Percentiles rank a stretch among this genome's conserved stretches.
These are phyloP conservation scores for Daucus carota DNA, from an alignment of 129 eudicot species.

Conservation along the genomic window DNA sequence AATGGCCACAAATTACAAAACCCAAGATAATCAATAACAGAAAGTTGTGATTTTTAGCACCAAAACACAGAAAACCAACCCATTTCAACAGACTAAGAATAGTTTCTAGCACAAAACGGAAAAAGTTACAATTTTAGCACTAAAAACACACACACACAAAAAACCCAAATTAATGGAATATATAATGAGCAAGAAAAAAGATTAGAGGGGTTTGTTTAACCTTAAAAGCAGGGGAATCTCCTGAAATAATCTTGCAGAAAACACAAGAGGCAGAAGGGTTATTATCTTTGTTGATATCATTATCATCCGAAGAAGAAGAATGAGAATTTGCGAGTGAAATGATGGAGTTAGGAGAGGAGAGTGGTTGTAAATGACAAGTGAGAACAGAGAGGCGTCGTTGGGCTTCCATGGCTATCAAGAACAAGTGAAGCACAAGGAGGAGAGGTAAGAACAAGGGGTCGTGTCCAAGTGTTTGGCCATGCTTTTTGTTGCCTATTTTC, in stretches of 20 bases:
- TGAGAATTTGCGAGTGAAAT: constrained; percentile 23
- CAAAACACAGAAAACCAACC: too few species aligned
- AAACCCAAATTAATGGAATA: background rate
- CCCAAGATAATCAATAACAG: background rate
- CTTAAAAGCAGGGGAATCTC: constrained; percentile 61
- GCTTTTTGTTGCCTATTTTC: background rate
- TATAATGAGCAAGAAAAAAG: too few species aligned
- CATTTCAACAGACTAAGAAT: too few species aligned
- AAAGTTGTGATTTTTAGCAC: background rate
- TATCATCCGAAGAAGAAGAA: constrained; percentile 5
- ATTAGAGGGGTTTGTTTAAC: background rate
- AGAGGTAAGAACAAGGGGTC: background rate
- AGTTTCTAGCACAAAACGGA: too few species aligned
- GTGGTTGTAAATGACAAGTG: constrained; percentile 37
- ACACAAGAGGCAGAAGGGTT: constrained; percentile 34
- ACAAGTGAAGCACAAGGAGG: background rate
- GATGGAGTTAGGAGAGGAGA: constrained; percentile 10
- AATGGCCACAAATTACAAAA: background rate
- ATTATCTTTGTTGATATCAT: constrained; percentile 6
- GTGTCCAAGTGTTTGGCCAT: background rate
- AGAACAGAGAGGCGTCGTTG: constrained; percentile 37
- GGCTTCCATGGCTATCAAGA: background rate
- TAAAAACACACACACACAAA: background rate
- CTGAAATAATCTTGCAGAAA: constrained; percentile 72
- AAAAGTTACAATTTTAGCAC: too few species aligned